Evolutionary conservation across 2,329 filamentous ascomycete genomes (phyloP), one percentile per base, ranked within the genome.

Genomic region (Purpureocillium takamizusanense): DNA sequence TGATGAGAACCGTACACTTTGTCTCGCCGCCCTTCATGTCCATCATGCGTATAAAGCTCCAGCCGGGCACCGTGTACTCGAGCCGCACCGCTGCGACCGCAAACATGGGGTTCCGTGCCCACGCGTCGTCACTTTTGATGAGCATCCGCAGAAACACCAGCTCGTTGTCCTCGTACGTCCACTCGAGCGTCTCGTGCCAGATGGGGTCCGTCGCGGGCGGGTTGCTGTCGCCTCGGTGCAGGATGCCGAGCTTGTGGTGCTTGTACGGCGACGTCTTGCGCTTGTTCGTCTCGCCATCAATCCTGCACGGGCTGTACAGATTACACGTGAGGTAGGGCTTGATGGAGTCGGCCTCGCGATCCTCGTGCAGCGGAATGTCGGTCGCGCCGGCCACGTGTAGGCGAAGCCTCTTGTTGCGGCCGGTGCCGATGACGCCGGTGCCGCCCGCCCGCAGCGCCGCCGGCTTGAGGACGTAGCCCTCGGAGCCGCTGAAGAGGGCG

Each of bases 81-180:
- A 84, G 48, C 32, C 80, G 59, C n/a, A 83, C 68, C 0, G 78
- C 73, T 0, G 72, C 65, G 2, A 80, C 76, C 0, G 72, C 74
- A 44, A 81, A 70, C 37, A 78, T 71, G 0, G 78, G 77, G 46
- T 84, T 84, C 33, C 61, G 61, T 0, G 74, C 61, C 55, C 76
- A 83, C 44, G 67, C 69, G 42, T 80, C 76, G 42, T 83, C 79
- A 46, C 72, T 78, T 65, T 84, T 84, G 58, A 84, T 67, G 31
- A 83, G 60, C 42, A 84, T 66, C 1, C 80, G 65, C 46, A 84
- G 46, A 48, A 84, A 84, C 0, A 72, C 70, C 35, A 84, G 51
- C 52, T 83, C 79, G 46, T 76, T 81, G 40, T 82, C 78, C 6
- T 80, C 74, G 48, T 74, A 83, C 43, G 79, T 74, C 80, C 80